These are phyloP conservation scores for Exophiala dermatitidis DNA, from an alignment of 2,329 filamentous ascomycete genomes.

Conservation along the genomic window DNA sequence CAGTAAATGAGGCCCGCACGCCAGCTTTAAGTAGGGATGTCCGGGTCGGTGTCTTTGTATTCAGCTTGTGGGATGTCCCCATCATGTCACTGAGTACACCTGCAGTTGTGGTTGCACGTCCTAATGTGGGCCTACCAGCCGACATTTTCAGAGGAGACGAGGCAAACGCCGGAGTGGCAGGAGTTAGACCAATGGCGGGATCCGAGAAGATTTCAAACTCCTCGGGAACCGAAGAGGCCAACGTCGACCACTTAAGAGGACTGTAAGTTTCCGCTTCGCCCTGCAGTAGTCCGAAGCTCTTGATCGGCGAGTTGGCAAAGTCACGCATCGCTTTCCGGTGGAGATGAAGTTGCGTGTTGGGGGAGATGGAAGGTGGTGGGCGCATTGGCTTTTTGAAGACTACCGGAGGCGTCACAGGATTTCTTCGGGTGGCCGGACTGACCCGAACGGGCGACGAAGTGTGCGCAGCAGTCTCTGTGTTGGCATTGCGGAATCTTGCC, in stretches of 20 bases:
- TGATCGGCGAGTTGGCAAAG: constrained; percentile 70
- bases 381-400: constrained; percentile 66
- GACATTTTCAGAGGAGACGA: constrained; percentile 49
- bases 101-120: constrained; percentile 44
- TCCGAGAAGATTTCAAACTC: constrained; percentile 53
- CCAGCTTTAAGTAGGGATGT: constrained; percentile 29
- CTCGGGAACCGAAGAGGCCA: constrained; percentile 36
- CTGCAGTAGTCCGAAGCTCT: constrained; percentile 37
- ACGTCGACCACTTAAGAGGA: constrained; percentile 46
- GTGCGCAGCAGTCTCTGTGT: constrained; percentile 10
- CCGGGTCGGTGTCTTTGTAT: constrained; percentile 33
- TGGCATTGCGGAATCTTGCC: constrained; percentile 44
- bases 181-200: constrained; percentile 30
- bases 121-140: constrained; percentile 44
- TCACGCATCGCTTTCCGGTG: constrained; percentile 77
- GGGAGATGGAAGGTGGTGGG: constrained; percentile 72
- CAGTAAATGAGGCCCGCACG: constrained; percentile 14
- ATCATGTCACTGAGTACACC: constrained; percentile 45
- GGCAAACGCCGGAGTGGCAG: constrained; percentile 37
- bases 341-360: constrained; percentile 82
- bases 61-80: constrained; percentile 33
- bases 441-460: constrained; percentile 24
- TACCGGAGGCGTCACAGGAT: constrained; percentile 23
- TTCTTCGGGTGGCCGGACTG: constrained; percentile 7
- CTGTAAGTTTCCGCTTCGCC: constrained; percentile 39